Base-by-base conservation (phyloP, 2,329 filamentous ascomycete species). In the Aspergillus novoparasiticus region DNA sequence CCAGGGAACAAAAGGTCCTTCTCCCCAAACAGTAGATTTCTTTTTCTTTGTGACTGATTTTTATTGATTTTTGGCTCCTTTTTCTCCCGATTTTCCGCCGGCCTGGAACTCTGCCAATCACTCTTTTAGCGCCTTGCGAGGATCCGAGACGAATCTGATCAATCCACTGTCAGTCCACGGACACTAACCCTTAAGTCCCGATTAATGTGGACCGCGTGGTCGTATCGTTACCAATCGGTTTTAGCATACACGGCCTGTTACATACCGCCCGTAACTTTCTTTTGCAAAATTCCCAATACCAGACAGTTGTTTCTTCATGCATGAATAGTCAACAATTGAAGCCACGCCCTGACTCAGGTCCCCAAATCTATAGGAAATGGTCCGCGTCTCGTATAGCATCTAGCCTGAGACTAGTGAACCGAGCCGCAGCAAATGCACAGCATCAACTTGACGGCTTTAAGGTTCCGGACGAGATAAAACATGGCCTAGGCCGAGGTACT, bases 71-170 rank as follows among this genome's bases (percentile, higher is more conserved):
- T 39, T 21, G 55, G 39, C 36, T n/a, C 32, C 23, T 57, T 32
- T 30, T 30, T 19, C 14, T 28, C 28, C 56, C 50, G 61, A 60
- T 26, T 58, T 60, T 45, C 57, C 30, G 43, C 46, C 54, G 53
- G 61, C 23, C 61, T 65, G 62, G 60, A 67, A 68, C 62, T 53
- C 32, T 55, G 28, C 67, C 67, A 67, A 67, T 67, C 53, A 62
- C 23, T 28, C 45, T 19, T 54, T 54, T 54, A 36, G 32, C 19
- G 32, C 19, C 30, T 54, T 6, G 19, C 3, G 16, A 23, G n/a
- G 30, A n/a, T 11, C 19, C 32, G 6, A 54, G 50, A 23, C 12
- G 28, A 54, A 54, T 36, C 50, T 54, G 51, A 55, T 55, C 51
- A 36, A 55, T 55, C 51, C 50, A 54, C 50, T 54, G 50, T 54